phyloP scores from a whole-genome alignment of 192 early-diverging fungal species.

The Physocladia obscura region DNA sequence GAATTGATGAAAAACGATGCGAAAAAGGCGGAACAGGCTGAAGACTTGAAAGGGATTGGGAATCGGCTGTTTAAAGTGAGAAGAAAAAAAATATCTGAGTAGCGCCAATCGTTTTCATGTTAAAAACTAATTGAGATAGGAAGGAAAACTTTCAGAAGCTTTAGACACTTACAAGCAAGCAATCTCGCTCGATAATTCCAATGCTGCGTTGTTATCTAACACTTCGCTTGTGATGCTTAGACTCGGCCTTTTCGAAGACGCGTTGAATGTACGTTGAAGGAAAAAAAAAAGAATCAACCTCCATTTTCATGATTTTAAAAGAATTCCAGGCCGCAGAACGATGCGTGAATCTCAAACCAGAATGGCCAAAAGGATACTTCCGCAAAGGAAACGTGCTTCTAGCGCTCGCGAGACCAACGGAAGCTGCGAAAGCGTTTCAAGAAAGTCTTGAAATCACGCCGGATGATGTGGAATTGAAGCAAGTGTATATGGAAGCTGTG shows the following conservation, averaged over 20 bases:
- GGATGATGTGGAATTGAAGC: slow-evolving; percentile 33
- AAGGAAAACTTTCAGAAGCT: slow-evolving; percentile 23
- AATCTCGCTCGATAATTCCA: slow-evolving; percentile 14
- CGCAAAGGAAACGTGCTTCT: slow-evolving; percentile 27
- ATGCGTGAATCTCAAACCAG: slow-evolving; percentile 18
- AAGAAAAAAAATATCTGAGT: neutral
- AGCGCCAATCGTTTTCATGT: neutral
- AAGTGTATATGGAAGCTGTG: slow-evolving; percentile 25
- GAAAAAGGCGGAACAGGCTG: neutral
- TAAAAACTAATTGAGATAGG: neutral
- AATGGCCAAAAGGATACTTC: slow-evolving; percentile 33
- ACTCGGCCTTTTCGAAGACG: slow-evolving; percentile 2
- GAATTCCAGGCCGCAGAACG: slow-evolving; percentile 25
- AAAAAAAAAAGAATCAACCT: too few relatives aligned
- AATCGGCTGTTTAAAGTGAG: slow-evolving; percentile 25
- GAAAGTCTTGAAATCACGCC: slow-evolving; percentile 15
- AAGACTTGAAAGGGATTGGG: slow-evolving; percentile 30
- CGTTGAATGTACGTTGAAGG: slow-evolving; percentile 11
- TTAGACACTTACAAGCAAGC: slow-evolving; percentile 25
- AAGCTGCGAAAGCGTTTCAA: slow-evolving; percentile 26
- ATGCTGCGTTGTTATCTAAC: slow-evolving; percentile 28
- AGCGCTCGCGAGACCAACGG: neutral
- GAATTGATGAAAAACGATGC: slow-evolving; percentile 32
- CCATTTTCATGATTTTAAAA: too few relatives aligned
- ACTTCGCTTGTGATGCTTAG: slow-evolving; percentile 10